phyloP scores from a whole-genome alignment of 768 basidiomycete species.

The Mycena capillaripes region DNA sequence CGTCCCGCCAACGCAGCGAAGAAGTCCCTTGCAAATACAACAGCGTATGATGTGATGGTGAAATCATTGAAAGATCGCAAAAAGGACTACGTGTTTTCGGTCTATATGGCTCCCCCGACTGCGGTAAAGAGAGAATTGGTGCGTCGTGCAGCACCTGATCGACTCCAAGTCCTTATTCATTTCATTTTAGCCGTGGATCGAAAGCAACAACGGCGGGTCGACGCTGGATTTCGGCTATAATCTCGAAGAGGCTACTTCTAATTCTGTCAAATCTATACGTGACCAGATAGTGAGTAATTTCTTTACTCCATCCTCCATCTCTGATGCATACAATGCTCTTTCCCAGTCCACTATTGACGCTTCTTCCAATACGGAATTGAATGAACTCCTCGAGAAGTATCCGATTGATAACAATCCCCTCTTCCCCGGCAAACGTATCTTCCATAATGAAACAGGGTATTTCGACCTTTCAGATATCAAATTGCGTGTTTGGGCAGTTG shows the following conservation, averaged over 20 bases:
- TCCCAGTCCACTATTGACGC: not conserved
- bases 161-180: not conserved
- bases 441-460: not conserved
- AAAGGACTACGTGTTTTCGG: not conserved
- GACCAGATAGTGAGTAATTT: slow-evolving; percentile 5
- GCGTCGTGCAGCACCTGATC: not conserved
- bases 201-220: not conserved
- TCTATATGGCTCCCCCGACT: not conserved
- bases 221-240: not conserved
- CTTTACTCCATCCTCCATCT: not conserved
- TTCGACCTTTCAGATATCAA: not conserved
- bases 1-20: not conserved
- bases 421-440: slow-evolving; percentile 10
- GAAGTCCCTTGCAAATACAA: not conserved
- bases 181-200: slow-evolving; percentile 6
- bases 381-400: not conserved
- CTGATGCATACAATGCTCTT: not conserved
- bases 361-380: not conserved
- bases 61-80: not conserved
- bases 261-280: not conserved
- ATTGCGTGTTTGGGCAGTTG: slow-evolving; percentile 6
- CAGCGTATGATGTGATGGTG: not conserved
- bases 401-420: not conserved
- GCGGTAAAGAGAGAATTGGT: not conserved
- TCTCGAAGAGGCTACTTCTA: not conserved